Conservation (phyloP, 2,329 filamentous ascomycete species). For the Cytospora piceae region DNA sequence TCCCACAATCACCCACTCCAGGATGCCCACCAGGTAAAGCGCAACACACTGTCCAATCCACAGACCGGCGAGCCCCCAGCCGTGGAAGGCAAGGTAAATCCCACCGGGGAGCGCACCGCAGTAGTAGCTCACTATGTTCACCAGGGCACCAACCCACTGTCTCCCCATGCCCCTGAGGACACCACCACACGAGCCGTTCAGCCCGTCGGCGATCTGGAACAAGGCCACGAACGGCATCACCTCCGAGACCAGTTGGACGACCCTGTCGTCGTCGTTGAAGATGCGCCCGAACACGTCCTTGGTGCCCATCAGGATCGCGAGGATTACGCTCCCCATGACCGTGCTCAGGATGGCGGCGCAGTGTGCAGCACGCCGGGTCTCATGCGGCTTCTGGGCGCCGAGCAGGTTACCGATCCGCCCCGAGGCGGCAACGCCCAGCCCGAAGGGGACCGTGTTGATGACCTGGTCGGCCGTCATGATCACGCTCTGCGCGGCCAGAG, state of each 20-base stretch:
- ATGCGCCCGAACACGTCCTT: slow-evolving; percentile 75
- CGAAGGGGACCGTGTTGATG: slow-evolving; percentile 85
- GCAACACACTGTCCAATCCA: slow-evolving; percentile 86
- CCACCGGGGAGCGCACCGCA: slow-evolving; percentile 79
- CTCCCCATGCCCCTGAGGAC: slow-evolving; percentile 81
- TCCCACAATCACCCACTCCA: slow-evolving; percentile 81
- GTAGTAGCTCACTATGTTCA: slow-evolving; percentile 85
- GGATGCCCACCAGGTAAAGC: slow-evolving; percentile 74
- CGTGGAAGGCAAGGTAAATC: slow-evolving; percentile 83
- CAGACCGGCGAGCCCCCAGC: slow-evolving; percentile 78
- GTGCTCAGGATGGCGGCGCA: slow-evolving; percentile 75
- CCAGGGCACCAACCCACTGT: slow-evolving; percentile 81
- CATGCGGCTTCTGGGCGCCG: slow-evolving; percentile 66
- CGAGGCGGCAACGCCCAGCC: slow-evolving; percentile 80
- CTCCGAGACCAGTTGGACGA: slow-evolving; percentile 72
- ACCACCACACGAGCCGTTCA: slow-evolving; percentile 85
- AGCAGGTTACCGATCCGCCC: slow-evolving; percentile 79
- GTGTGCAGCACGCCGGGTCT: slow-evolving; percentile 74
- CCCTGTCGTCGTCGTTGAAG: slow-evolving; percentile 77
- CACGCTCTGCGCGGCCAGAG: slow-evolving; percentile 81
- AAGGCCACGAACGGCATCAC: slow-evolving; percentile 87
- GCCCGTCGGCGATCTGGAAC: slow-evolving; percentile 87
- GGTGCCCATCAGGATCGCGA: slow-evolving; percentile 70
- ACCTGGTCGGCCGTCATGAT: slow-evolving; percentile 91
- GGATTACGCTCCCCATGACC: slow-evolving; percentile 67